Evolutionary conservation across 1,284 basidiomycete genomes (phyloP), one percentile per base, ranked within the genome.

Genomic region (Boletellus deceptivus): DNA sequence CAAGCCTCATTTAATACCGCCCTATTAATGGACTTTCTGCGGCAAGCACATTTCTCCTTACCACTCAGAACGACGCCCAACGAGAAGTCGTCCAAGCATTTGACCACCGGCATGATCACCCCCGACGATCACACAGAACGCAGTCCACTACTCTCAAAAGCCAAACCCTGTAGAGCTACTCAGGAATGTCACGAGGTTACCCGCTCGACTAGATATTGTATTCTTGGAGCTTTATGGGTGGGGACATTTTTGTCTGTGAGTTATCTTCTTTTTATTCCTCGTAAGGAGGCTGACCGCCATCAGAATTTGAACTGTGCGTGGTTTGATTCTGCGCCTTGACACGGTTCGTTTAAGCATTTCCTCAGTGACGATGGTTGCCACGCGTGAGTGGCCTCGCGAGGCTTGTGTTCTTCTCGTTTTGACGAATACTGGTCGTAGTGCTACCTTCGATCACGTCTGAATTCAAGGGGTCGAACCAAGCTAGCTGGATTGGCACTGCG

Each of bases 351-450:
- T 38, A 8, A 20, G 10, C 1, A 4, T 10, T 22, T 16, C 22
- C 16, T 24, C 33, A 64, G 59, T 62, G 29, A 61, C 60, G 3
- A 60, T 61, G 55, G 62, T 64, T 8, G 62, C 59, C 16, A 61
- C 57, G 3, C 29, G 54, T 64, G 31, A 25, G 57, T 18, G 3
- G 2, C 4, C 6, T 35, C 24, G n/a, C 24, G 24, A 13, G 9
- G 14, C 7, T 4, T 2, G 33, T 9, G 25, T 24, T 40, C 31
- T 9, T 10, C n/a, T 45, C 13, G 5, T 18, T 41, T 43, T 59
- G 5, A 61, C 3, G 3, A 18, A 3, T 24, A 18, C 13, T 13
- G 6, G 37, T 11, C n/a, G 16, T 18, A 58, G 56, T 58, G 11
- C 27, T 61, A 17, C 59, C 56, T n/a, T 51, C 59, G 7, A 60